phyloP scores from a whole-genome alignment of 208 protist species.

The Phytomonas sp. region DNA sequence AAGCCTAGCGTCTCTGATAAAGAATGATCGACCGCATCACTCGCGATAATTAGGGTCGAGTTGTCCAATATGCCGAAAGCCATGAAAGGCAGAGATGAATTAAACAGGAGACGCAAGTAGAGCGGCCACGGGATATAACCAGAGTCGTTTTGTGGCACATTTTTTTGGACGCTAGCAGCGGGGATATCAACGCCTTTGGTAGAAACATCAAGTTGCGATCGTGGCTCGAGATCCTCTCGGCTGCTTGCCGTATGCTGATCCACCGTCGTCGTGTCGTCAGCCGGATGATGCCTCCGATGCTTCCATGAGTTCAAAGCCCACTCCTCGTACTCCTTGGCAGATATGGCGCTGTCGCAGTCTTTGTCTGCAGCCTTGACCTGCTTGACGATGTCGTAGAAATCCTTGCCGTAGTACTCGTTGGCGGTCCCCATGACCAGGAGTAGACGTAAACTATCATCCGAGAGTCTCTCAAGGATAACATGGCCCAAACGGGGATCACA shows the following conservation, averaged over 20 bases:
- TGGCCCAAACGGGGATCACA: conserved; percentile 31
- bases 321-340: conserved; percentile 56
- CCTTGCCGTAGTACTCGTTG: conserved; percentile 71
- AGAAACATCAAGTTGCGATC: background rate
- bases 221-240: background rate
- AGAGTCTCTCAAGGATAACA: conserved; percentile 40
- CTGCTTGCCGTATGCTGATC: background rate
- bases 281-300: conserved; percentile 16
- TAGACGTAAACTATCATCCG: conserved; percentile 61
- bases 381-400: conserved; percentile 46
- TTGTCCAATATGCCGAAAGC: conserved; percentile 87
- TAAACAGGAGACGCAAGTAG: conserved; percentile 32
- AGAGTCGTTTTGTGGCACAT: conserved; percentile 5
- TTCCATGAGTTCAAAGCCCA: conserved; percentile 36
- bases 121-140: conserved; percentile 41
- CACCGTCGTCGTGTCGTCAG: conserved; percentile 15
- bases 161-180: background rate
- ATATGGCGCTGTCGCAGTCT: conserved; percentile 68
- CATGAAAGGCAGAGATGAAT: conserved; percentile 64
- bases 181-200: background rate
- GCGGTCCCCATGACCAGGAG: conserved; percentile 76
- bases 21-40: conserved; percentile 69
- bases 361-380: conserved; percentile 69
- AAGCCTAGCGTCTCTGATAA: conserved; percentile 50
- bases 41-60: conserved; percentile 60